Evolutionary conservation across 371 early-diverging fungal species (phyloP).

Genomic region (Lichtheimia ornata): DNA sequence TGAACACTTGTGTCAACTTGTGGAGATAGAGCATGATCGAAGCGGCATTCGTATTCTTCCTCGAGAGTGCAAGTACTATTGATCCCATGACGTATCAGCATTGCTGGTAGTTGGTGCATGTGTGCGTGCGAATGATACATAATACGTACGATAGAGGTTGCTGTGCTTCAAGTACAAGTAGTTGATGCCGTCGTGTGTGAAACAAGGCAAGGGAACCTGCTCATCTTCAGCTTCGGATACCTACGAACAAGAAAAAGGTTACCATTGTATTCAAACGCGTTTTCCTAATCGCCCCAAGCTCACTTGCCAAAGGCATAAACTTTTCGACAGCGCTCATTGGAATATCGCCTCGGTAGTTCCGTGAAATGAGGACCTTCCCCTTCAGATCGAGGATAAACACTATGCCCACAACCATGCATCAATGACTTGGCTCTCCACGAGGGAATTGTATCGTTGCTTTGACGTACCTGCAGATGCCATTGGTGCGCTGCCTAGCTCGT

Average conservation of each 20-base stretch:
- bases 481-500: not conserved
- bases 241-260: slow-evolving; percentile 9
- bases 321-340: slow-evolving; percentile 94
- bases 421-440: no score
- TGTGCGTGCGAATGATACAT: no score
- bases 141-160: slow-evolving; percentile 88
- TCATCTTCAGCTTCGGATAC: slow-evolving; percentile 91
- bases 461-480: slow-evolving; percentile 33
- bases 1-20: slow-evolving; percentile 90
- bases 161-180: slow-evolving; percentile 94
- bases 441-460: no score
- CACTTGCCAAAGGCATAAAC: slow-evolving; percentile 90
- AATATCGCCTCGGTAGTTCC: slow-evolving; percentile 84
- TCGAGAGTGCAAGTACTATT: slow-evolving; percentile 91
- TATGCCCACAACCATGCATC: not conserved
- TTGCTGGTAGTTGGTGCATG: no score
- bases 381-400: slow-evolving; percentile 92
- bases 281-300: no score
- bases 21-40: slow-evolving; percentile 94
- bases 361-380: slow-evolving; percentile 94
- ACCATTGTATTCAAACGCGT: not conserved
- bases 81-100: no score
- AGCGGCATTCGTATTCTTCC: slow-evolving; percentile 96
- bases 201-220: slow-evolving; percentile 86
- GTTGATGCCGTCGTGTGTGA: slow-evolving; percentile 93